Base-by-base conservation (phyloP, 176 grass and related monocot genomes). In the Aegilops tauschii region DNA sequence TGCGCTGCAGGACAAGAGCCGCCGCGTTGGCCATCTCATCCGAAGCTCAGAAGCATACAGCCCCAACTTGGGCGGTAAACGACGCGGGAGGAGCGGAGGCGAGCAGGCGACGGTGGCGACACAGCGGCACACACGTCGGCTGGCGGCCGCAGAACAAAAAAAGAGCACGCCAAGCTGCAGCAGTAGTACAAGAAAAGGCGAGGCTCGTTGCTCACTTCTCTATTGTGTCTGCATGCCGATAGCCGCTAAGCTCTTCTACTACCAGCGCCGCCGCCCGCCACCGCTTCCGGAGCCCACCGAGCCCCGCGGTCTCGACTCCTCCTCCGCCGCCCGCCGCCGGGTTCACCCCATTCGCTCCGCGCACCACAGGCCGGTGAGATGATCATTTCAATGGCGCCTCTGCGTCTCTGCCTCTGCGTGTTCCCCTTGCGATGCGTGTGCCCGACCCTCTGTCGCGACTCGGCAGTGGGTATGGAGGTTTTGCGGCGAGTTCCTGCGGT, bases 211-310 rank as follows among this genome's bases (percentile, higher is more conserved):
- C 36, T 11, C 65, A 1, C 37, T 73, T 52, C 73, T 32, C 45
- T 34, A 47, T 12, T 17, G 47, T 14, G 9, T 28, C 16, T 81
- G 88, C 69, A 89, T 85, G 88, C 82, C 88, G 77, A 89, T 85
- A 8, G 77, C 88, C 82, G 72, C 82, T 49, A 85, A 80, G 77
- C 88, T 89, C 68, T 13, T 85, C 44, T 89, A 85, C 82, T 85
- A 81, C 82, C 82, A 89, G 69, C 87, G 82, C 66, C 82, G 58
- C 44, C 87, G 66, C 82, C 34, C 66, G 65, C 79, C 72, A 40
- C 69, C 47, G 4, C 54, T 76, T n/a, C 39, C 25, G 39, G 82
- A 80, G 76, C 67, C 87, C 2, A 7, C 76, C 4, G 82, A 47
- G 21, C 58, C 67, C 7, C 14, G 21, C 21, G 1, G 29, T 75